These are phyloP conservation scores for Starmerella riodocensis DNA, from an alignment of 805 yeast genomes.

Conservation along the genomic window DNA sequence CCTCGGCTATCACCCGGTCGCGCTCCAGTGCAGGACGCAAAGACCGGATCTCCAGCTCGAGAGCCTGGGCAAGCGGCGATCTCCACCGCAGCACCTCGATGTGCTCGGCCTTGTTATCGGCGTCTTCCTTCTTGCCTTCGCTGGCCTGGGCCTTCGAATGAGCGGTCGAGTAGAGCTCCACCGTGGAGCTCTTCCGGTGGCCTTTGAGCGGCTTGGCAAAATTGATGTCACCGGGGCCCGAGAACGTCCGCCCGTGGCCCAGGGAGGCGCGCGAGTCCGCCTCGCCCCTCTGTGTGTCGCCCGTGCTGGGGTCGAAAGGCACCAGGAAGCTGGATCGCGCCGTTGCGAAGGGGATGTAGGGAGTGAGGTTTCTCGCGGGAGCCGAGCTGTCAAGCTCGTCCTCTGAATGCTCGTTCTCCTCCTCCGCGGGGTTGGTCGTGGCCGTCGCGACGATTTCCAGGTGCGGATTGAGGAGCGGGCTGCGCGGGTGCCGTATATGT, in stretches of 20 bases:
- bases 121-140: not conserved
- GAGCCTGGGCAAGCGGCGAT: slow-evolving; percentile 16
- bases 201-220: slow-evolving; percentile 9
- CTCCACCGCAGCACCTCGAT: slow-evolving; percentile 14
- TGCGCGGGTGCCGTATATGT: slow-evolving; percentile 18
- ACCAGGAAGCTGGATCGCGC: slow-evolving; percentile 3
- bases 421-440: slow-evolving; percentile 1
- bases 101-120: slow-evolving; percentile 1
- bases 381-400: not conserved
- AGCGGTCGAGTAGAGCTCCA: not conserved
- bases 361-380: not conserved
- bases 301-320: slow-evolving; percentile 1
- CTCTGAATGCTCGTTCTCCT: too few relatives aligned
- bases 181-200: slow-evolving; percentile 3
- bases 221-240: slow-evolving; percentile 5
- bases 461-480: slow-evolving; percentile 17
- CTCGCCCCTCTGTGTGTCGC: not conserved
- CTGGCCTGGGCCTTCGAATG: not conserved
- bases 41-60: slow-evolving; percentile 19
- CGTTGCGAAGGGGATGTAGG: slow-evolving; percentile 9
- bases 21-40: slow-evolving; percentile 22
- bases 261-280: not conserved
- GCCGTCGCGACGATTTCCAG: slow-evolving; percentile 16
- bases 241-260: slow-evolving; percentile 5
- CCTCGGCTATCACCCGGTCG: slow-evolving; percentile 21